phyloP scores from a whole-genome alignment of 208 protist genomes.

The Naegleria lovaniensis region DNA sequence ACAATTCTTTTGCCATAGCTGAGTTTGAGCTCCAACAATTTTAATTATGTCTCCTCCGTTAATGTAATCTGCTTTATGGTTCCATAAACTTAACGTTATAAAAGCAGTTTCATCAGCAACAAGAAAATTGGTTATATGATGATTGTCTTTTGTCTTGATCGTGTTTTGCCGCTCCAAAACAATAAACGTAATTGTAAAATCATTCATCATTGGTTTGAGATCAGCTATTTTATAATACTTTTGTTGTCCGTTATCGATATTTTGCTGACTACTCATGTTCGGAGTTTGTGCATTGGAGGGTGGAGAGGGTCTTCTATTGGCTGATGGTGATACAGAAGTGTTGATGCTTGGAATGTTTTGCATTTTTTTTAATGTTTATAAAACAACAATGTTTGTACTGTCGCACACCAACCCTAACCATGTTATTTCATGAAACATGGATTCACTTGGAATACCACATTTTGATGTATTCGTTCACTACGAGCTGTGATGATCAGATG shows the following conservation, averaged over 20 bases:
- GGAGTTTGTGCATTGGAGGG: not conserved
- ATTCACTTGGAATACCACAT: too few species aligned
- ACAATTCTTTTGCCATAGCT: not conserved
- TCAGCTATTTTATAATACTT: slow-evolving; percentile 25
- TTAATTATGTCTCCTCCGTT: not conserved
- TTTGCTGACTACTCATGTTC: not conserved
- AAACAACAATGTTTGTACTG: too few species aligned
- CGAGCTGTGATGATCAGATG: too few species aligned
- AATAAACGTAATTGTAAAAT: not conserved
- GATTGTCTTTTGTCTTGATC: not conserved
- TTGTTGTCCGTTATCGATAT: slow-evolving; percentile 6
- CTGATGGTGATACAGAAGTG: not conserved
- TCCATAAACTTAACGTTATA: not conserved
- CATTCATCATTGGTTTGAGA: not conserved
- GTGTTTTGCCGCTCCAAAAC: not conserved
- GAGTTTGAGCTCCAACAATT: not conserved
- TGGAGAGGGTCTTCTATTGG: not conserved
- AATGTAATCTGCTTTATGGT: not conserved
- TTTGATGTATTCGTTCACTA: too few species aligned
- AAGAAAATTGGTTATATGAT: not conserved
- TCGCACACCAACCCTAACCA: too few species aligned
- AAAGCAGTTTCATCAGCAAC: not conserved
- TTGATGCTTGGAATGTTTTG: not conserved
- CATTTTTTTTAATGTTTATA: not conserved
- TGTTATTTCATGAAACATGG: too few species aligned